These are phyloP conservation scores for Trametes sp. DNA, from an alignment of 1,284 basidiomycete species.

Conservation along the genomic window DNA sequence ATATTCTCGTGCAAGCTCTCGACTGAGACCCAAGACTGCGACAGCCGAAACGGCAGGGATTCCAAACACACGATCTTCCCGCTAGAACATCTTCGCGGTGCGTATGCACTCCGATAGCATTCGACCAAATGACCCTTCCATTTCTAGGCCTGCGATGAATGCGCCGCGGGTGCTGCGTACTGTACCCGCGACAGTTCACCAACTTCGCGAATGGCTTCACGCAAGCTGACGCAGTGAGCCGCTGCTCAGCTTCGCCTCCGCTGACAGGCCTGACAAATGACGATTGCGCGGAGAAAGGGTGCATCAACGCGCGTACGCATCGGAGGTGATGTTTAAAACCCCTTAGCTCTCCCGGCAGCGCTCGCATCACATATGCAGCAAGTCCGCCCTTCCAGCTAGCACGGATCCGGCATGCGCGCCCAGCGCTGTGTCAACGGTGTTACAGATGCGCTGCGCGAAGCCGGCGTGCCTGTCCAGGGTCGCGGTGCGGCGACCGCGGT, in stretches of 20 bases:
- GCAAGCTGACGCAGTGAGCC: background rate
- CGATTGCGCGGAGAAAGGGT: constrained; percentile 5
- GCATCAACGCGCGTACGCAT: constrained; percentile 10
- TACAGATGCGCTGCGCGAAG: background rate
- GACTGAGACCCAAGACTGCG: background rate
- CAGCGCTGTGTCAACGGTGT: no score
- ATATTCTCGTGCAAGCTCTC: background rate
- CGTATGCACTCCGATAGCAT: no score
- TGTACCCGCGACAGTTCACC: background rate
- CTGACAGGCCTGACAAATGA: constrained; percentile 12
- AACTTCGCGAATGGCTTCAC: background rate
- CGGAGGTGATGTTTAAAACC: background rate
- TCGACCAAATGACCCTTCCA: no score
- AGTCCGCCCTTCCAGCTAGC: constrained; percentile 1
- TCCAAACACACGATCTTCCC: background rate
- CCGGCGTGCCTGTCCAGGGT: constrained; percentile 21
- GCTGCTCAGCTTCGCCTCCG: background rate
- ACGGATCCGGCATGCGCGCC: no score
- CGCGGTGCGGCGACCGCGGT: background rate
- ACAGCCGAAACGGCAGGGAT: background rate
- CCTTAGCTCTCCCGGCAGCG: background rate
- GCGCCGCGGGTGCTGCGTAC: constrained; percentile 5
- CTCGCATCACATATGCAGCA: constrained; percentile 2
- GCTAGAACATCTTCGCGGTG: background rate
- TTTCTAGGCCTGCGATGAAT: no score